A percentile compares a stretch with the other conserved stretches of the same genome.
phyloP scores from a whole-genome alignment of 2,329 filamentous ascomycete species.

The Harringtonia aguacate region DNA sequence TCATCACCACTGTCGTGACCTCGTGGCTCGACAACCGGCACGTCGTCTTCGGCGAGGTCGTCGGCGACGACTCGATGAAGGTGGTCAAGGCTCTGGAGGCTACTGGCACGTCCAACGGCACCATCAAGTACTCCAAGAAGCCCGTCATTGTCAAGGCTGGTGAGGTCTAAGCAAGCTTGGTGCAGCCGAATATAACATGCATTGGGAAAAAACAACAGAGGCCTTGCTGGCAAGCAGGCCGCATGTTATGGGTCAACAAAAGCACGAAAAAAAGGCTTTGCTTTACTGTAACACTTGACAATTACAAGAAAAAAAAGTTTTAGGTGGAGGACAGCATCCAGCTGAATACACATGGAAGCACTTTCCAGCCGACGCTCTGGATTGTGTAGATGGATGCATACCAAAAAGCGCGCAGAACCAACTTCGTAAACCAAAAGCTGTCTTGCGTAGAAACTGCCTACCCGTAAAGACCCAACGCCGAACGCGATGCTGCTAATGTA shows the following conservation, averaged over 20 bases:
- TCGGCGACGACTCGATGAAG: conserved; percentile 33
- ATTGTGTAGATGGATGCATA: no score
- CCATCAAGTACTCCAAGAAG: conserved; percentile 43
- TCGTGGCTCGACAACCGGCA: conserved; percentile 76
- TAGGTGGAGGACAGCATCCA: neutral
- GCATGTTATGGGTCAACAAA: neutral
- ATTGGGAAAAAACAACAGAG: neutral
- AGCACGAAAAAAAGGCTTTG: neutral
- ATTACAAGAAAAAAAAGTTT: neutral
- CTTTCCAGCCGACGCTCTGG: neutral
- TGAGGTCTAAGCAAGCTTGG: conserved; percentile 4
- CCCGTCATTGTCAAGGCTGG: conserved; percentile 12
- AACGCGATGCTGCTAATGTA: no score
- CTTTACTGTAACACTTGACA: neutral
- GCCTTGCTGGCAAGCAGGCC: neutral
- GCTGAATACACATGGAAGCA: neutral
- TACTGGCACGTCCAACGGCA: conserved; percentile 41
- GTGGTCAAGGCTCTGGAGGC: conserved; percentile 53
- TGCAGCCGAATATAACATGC: neutral
- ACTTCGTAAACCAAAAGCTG: no score
- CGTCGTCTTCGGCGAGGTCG: conserved; percentile 75
- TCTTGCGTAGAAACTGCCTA: no score
- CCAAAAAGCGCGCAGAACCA: no score
- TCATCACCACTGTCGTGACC: conserved; percentile 87
- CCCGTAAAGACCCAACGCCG: no score